phyloP scores from a whole-genome alignment of 2,329 filamentous ascomycete genomes.

The Niveomyces coronatus region DNA sequence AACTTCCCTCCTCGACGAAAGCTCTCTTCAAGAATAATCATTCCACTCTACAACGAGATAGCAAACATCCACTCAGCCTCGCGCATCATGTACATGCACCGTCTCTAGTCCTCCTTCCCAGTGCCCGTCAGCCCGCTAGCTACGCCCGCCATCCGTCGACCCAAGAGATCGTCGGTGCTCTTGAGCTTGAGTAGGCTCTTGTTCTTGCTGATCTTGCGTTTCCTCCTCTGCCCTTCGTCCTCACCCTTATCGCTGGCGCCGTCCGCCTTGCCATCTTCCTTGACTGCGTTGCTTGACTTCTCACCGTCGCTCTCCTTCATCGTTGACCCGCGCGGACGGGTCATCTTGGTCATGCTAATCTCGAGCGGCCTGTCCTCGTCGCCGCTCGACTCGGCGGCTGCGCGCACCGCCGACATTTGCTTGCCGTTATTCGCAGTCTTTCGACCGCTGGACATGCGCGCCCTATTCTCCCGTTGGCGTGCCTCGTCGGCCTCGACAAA shows the following conservation, averaged over 20 bases:
- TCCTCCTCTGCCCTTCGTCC: not conserved
- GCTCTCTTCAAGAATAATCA: too few relatives aligned
- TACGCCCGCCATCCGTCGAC: slow-evolving; percentile 38
- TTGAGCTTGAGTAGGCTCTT: slow-evolving; percentile 33
- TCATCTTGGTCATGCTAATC: slow-evolving; percentile 54
- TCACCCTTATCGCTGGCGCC: not conserved
- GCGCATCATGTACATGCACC: too few relatives aligned
- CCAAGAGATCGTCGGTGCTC: slow-evolving; percentile 38
- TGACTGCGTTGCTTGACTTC: slow-evolving; percentile 4
- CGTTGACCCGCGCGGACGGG: slow-evolving; percentile 23
- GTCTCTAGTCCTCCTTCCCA: slow-evolving; percentile 23
- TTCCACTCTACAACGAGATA: too few relatives aligned
- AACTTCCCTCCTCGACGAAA: too few relatives aligned
- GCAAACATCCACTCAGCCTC: too few relatives aligned
- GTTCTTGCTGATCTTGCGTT: slow-evolving; percentile 18
- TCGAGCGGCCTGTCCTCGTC: slow-evolving; percentile 77
- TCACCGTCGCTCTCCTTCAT: slow-evolving; percentile 12
- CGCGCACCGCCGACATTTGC: not conserved
- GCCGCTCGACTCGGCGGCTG: slow-evolving; percentile 50
- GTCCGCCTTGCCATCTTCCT: not conserved
- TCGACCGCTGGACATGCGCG: too few relatives aligned
- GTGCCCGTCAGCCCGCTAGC: slow-evolving; percentile 33
- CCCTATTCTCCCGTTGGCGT: slow-evolving; percentile 17
- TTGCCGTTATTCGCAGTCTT: too few relatives aligned
- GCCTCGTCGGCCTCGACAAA: slow-evolving; percentile 46